Conservation (phyloP, 2,329 filamentous ascomycete species). For the Ophiocordyceps camponoti-saundersi region DNA sequence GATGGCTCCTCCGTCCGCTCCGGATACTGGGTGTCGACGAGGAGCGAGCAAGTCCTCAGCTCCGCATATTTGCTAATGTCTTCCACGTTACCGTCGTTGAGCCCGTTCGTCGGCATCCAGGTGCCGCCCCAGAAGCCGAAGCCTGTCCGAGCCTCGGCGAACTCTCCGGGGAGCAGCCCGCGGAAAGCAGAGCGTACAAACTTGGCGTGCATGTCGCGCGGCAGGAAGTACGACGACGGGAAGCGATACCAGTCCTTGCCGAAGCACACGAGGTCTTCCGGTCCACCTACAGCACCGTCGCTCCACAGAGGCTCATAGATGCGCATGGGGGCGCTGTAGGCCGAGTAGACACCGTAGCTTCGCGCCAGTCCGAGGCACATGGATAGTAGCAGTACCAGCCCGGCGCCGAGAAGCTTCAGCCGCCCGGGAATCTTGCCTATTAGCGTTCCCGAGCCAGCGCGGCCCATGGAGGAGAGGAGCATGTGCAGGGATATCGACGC, state of each 20-base stretch:
- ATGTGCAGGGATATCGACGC: slow-evolving; percentile 75
- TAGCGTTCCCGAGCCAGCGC: slow-evolving; percentile 46
- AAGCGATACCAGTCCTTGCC: slow-evolving; percentile 99
- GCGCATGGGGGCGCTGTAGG: slow-evolving; percentile 64
- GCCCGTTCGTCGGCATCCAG: slow-evolving; percentile 62
- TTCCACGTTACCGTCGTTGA: slow-evolving; percentile 86
- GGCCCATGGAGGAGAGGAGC: slow-evolving; percentile 57
- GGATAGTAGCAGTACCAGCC: slow-evolving; percentile 43
- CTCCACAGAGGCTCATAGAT: slow-evolving; percentile 53
- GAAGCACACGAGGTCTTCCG: slow-evolving; percentile 63
- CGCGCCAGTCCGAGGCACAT: slow-evolving; percentile 53
- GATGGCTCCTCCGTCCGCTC: slow-evolving; percentile 26
- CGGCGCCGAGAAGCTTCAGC: slow-evolving; percentile 52
- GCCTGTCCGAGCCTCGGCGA: slow-evolving; percentile 53
- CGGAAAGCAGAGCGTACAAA: slow-evolving; percentile 84
- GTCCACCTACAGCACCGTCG: slow-evolving; percentile 28
- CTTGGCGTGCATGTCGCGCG: slow-evolving; percentile 66
- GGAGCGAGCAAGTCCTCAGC: slow-evolving; percentile 57
- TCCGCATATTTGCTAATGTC: slow-evolving; percentile 77
- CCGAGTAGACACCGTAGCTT: slow-evolving; percentile 59
- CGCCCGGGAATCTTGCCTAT: slow-evolving; percentile 56
- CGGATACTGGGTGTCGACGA: slow-evolving; percentile 77
- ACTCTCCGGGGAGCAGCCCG: slow-evolving; percentile 80
- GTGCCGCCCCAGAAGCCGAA: slow-evolving; percentile 69
- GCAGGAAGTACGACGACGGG: slow-evolving; percentile 81